These are phyloP conservation scores for Telopea speciosissima DNA, from an alignment of 177 flowering plant genomes.

Conservation along the genomic window DNA sequence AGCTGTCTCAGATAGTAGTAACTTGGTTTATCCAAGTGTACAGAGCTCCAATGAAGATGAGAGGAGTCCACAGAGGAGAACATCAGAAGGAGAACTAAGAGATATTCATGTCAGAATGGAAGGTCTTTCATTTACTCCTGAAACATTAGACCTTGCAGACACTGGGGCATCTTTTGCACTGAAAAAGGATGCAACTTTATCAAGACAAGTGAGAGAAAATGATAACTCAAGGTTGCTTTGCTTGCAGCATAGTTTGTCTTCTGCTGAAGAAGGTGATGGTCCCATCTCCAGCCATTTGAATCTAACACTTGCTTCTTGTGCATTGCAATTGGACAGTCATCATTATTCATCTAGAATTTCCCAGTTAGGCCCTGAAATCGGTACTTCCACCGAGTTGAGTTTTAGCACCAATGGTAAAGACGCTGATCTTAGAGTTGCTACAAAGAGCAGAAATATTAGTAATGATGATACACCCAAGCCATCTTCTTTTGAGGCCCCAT, in stretches of 20 bases:
- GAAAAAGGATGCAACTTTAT: conserved; percentile 33
- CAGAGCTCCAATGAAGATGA: conserved; percentile 81
- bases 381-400: conserved; percentile 27
- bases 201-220: conserved; percentile 22
- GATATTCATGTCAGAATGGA: conserved; percentile 31
- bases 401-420: conserved; percentile 26
- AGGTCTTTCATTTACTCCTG: conserved; percentile 34
- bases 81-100: conserved; percentile 41
- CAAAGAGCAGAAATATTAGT: conserved; percentile 16
- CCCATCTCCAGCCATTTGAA: conserved; percentile 66
- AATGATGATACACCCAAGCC: conserved; percentile 22
- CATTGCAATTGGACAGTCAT: conserved; percentile 37
- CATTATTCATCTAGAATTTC: conserved; percentile 19
- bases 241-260: conserved; percentile 25
- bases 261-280: conserved; percentile 56
- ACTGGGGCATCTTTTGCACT: conserved; percentile 58
- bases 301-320: conserved; percentile 70
- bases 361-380: conserved; percentile 24
- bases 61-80: conserved; percentile 35
- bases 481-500: conserved; percentile 34
- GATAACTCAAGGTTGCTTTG: conserved; percentile 28
- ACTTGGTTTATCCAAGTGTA: conserved; percentile 63
- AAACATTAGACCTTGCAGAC: conserved; percentile 63
- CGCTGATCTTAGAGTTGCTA: conserved; percentile 17
- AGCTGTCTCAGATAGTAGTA: conserved; percentile 66